Evolutionary conservation across 345 rosid species (phyloP).

Genomic region (Clausena lansium): DNA sequence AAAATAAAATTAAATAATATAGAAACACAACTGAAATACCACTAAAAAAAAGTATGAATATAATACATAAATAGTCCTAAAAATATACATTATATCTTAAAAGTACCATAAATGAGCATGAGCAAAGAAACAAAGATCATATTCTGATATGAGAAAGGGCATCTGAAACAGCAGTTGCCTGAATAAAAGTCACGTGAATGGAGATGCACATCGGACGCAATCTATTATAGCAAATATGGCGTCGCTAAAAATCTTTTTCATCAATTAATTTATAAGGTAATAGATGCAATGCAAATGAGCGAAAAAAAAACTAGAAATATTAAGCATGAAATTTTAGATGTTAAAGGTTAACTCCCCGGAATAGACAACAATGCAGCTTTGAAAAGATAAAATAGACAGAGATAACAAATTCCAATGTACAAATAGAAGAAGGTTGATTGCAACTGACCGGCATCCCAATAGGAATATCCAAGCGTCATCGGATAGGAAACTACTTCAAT

Average conservation of each 20-base stretch:
- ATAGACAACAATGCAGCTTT: neutral
- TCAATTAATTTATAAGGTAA: neutral
- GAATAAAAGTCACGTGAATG: neutral
- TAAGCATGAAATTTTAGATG: neutral
- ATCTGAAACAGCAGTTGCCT: neutral
- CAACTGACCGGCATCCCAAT: conserved; percentile 79
- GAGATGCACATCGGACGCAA: neutral
- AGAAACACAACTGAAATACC: neutral
- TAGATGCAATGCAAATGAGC: neutral
- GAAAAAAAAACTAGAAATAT: neutral
- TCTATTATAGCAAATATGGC: neutral
- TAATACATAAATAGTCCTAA: neutral
- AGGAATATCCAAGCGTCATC: conserved; percentile 80
- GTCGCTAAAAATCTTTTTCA: neutral
- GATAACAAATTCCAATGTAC: neutral
- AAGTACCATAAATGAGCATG: neutral
- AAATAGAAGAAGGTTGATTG: neutral
- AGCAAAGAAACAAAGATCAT: neutral
- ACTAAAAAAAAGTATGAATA: neutral
- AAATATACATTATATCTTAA: neutral
- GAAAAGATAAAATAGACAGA: neutral
- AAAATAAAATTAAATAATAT: neutral
- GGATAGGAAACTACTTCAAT: conserved; percentile 72
- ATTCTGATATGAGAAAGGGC: neutral
- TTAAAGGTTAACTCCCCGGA: neutral